Conservation (phyloP, 2,329 filamentous ascomycete species). For the Elsinoe arachidis region DNA sequence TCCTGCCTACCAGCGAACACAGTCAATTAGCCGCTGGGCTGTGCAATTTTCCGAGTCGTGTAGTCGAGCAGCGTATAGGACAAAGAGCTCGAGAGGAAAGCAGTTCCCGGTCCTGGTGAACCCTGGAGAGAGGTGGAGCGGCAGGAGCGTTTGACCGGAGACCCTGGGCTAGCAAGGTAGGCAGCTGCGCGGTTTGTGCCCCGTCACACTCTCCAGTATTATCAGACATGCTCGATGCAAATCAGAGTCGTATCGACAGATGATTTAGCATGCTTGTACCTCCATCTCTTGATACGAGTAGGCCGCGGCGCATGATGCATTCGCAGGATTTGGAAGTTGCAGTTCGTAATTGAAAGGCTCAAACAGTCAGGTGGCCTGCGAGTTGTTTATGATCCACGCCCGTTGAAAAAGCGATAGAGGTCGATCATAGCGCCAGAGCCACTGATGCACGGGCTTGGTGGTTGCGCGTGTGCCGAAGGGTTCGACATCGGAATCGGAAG, state of each 20-base stretch:
- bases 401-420: slow-evolving; percentile 12
- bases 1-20: neutral
- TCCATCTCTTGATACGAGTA: neutral
- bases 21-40: neutral
- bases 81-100: neutral
- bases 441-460: slow-evolving; percentile 9
- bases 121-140: neutral
- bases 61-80: too few relatives aligned
- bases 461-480: slow-evolving; percentile 10
- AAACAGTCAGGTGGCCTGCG: slow-evolving; percentile 3
- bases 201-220: neutral
- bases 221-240: neutral
- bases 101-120: neutral
- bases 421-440: slow-evolving; percentile 6
- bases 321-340: neutral
- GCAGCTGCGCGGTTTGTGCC: neutral
- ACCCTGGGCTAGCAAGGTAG: neutral
- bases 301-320: neutral
- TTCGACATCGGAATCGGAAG: slow-evolving; percentile 7
- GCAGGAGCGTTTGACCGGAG: neutral
- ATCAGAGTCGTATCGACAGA: neutral
- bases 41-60: neutral
- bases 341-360: neutral
- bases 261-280: neutral
- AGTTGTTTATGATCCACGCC: slow-evolving; percentile 10